Base-by-base conservation (phyloP, 1,284 basidiomycete genomes). In the Cryptococcus amylolentus region DNA sequence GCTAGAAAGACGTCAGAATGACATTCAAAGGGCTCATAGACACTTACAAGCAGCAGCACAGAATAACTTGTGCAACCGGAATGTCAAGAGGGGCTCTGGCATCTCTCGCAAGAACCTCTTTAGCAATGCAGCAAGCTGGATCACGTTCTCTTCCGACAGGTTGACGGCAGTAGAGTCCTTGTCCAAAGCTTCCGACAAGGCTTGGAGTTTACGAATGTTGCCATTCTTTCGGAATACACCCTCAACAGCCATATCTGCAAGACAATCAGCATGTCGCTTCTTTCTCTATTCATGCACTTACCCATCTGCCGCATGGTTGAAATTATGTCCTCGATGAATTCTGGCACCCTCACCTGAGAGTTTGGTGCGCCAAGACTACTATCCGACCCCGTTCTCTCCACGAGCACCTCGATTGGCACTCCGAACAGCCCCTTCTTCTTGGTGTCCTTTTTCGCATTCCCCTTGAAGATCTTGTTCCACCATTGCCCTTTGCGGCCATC, bases 231-330 rank as follows among this genome's bases (percentile, higher is more conserved):
- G 85, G 83, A 99, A 99, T 62, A 99, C 96, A 58, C 95, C 95
- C 77, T 98, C 96, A 40, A 99, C 84, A 5, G 95, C 97, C 88
- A 99, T 91, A 78, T 98, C 92, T 95, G 65, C 18, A 18, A 26
- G 43, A 28, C 8, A 5, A 35, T 35, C 31, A 35, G 31, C 31
- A 35, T 35, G 31, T 35, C 31, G 10, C 31, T 35, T 10, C 28
- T 8, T 6, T 7, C 31, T 10, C 1, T 10, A 35, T 8, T 8
- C 31, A 10, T 35, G 26, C 2, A 82, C 89, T 70, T 62, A 94
- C 92, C 95, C 95, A 98, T 98, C 77, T 98, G 94, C 72, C 89
- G 84, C 95, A 99, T 98, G 3, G 96, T 93, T 53, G 91, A 95
- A 42, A 98, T 86, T 54, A 97, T 88, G 70, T 98, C 96, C 73